Evolutionary conservation across 225 moss, liverwort and hornwort genomes (phyloP).

Genomic region (Bryoerythrophyllum caledonicum): DNA sequence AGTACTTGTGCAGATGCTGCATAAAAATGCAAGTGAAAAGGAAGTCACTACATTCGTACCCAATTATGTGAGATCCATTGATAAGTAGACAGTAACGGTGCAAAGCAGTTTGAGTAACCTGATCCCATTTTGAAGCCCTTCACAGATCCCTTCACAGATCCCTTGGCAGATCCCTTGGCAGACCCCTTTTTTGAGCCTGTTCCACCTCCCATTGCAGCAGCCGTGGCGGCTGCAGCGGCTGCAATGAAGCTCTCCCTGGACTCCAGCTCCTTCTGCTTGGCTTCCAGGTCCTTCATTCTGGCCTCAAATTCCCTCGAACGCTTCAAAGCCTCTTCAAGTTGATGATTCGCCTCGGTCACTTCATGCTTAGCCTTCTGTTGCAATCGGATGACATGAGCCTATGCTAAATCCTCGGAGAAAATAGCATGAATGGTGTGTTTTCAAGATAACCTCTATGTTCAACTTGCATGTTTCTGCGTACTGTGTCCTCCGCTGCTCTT

Average conservation of each 20-base stretch:
- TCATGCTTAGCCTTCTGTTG: conserved; percentile 37
- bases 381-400: not conserved
- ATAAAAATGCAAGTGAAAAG: not conserved
- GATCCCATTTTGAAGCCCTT: conserved; percentile 18
- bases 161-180: conserved; percentile 22
- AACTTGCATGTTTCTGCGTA: conserved; percentile 45
- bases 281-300: conserved; percentile 29
- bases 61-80: not conserved
- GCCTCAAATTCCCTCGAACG: conserved; percentile 35
- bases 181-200: not conserved
- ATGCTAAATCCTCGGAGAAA: not conserved
- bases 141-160: not conserved
- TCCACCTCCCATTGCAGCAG: conserved; percentile 28
- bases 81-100: not conserved
- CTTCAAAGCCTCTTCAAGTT: conserved; percentile 35
- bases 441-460: conserved; percentile 45
- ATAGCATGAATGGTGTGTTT: not conserved
- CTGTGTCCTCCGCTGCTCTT: conserved; percentile 51
- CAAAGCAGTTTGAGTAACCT: not conserved
- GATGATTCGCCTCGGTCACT: conserved; percentile 34
- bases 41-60: not conserved
- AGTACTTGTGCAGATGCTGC: conserved; percentile 29
- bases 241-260: conserved; percentile 27
- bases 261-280: conserved; percentile 34
- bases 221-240: conserved; percentile 18